Conservation (phyloP, 305 asterid genomes). For the Striga hermonthica region DNA sequence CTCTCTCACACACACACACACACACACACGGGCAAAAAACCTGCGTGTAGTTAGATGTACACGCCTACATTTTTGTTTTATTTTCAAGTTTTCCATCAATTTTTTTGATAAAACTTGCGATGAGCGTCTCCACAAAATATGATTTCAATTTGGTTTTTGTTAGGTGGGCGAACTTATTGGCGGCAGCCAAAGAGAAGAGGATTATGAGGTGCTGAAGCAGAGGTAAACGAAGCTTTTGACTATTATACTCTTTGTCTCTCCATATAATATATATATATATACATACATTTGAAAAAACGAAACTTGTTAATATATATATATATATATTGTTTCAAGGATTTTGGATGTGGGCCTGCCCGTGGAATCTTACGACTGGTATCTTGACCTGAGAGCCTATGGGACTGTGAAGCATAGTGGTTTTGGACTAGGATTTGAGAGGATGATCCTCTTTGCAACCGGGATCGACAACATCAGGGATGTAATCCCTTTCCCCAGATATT, state of each 20-base stretch:
- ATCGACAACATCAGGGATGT: constrained; percentile 91
- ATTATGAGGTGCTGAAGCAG: constrained; percentile 64
- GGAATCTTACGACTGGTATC: constrained; percentile 93
- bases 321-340: constrained; percentile 45
- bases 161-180: constrained; percentile 97
- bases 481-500: constrained; percentile 91
- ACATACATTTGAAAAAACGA: too few species aligned
- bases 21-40: too few species aligned
- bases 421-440: constrained; percentile 90
- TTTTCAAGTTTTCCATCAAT: too few species aligned
- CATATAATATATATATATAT: too few species aligned
- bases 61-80: too few species aligned
- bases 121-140: too few species aligned
- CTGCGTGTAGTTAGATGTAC: too few species aligned
- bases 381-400: constrained; percentile 78
- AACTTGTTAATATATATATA: too few species aligned
- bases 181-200: constrained; percentile 97
- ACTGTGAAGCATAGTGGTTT: constrained; percentile 87
- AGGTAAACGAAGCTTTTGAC: constrained; percentile 42
- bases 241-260: neutral
- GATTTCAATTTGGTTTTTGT: neutral
- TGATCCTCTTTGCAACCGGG: constrained; percentile 92
- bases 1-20: too few species aligned
- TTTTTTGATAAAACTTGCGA: neutral
- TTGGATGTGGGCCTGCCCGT: constrained; percentile 68